These are phyloP conservation scores for Basidiobolus heterosporus DNA, from an alignment of 371 early-diverging fungal species.

Conservation along the genomic window DNA sequence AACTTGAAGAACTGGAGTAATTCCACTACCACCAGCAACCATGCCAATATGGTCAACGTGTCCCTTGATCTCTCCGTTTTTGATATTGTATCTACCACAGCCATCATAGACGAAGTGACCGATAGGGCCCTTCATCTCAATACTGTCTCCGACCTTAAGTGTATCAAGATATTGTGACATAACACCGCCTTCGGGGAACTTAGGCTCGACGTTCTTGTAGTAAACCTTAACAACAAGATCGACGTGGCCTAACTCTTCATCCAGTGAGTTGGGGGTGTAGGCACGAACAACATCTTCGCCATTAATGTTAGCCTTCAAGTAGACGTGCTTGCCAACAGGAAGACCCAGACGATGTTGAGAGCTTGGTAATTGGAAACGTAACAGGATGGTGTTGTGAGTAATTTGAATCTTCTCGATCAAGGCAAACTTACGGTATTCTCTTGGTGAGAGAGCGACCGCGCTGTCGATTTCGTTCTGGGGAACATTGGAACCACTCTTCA, in stretches of 20 bases:
- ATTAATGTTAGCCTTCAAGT: constrained; percentile 19
- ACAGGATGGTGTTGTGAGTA: constrained; percentile 21
- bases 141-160: constrained; percentile 27
- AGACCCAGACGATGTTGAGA: constrained; percentile 15
- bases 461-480: constrained; percentile 1
- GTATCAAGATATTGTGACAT: constrained; percentile 30
- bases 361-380: constrained; percentile 19
- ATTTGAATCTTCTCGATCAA: constrained; percentile 16
- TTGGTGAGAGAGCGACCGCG: constrained; percentile 13
- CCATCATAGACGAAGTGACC: constrained; percentile 23
- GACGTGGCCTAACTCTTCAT: constrained; percentile 16
- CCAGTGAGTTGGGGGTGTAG: constrained; percentile 30
- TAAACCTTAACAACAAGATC: constrained; percentile 49
- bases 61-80: constrained; percentile 4
- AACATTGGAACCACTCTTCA: constrained; percentile 1
- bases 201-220: constrained; percentile 12
- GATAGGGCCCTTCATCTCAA: constrained; percentile 39
- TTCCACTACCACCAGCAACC: constrained; percentile 48
- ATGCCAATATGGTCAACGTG: constrained; percentile 15
- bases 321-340: constrained; percentile 28
- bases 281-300: constrained; percentile 28
- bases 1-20: constrained; percentile 40
- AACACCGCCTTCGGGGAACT: constrained; percentile 26
- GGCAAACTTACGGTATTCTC: constrained; percentile 17
- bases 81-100: neutral